A percentile compares a stretch with the other conserved stretches of the same genome.
These are phyloP conservation scores for Tardiomyces depauwii DNA, from an alignment of 1,139 yeast genomes.

Conservation along the genomic window DNA sequence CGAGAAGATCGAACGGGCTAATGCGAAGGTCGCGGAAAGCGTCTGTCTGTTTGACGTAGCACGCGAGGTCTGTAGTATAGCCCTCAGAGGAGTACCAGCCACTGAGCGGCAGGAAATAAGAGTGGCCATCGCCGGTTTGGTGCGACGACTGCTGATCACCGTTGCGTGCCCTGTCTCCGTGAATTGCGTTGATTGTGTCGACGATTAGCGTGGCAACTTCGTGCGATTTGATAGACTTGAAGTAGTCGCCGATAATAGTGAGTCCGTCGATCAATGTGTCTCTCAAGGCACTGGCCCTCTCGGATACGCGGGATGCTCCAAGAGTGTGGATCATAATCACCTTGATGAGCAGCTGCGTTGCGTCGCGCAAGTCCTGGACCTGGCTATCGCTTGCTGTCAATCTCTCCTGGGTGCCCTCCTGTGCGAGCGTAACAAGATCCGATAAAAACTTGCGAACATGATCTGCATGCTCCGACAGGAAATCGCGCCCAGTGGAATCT, in stretches of 20 bases:
- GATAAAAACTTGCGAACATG: not conserved
- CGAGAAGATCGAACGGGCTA: constrained; percentile 53
- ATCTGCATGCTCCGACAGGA: not conserved
- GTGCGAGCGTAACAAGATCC: not conserved
- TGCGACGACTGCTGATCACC: not conserved
- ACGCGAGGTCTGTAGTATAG: constrained; percentile 22
- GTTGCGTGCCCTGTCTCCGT: not conserved
- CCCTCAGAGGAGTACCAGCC: constrained; percentile 6
- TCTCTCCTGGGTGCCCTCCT: not conserved
- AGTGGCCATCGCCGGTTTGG: not conserved
- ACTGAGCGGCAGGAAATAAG: not conserved
- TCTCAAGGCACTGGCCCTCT: not conserved
- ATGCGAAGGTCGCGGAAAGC: constrained; percentile 27
- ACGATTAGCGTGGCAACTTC: no score
- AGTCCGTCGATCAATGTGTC: not conserved
- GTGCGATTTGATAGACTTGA: not conserved
- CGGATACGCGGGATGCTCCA: not conserved
- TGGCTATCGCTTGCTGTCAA: constrained; percentile 16
- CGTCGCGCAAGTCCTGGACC: not conserved
- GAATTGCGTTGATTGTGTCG: not conserved
- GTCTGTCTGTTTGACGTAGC: constrained; percentile 24
- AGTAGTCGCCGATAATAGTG: not conserved
- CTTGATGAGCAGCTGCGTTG: constrained; percentile 33
- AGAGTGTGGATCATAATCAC: constrained; percentile 48
- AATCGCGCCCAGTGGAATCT: constrained; percentile 9